Base-by-base conservation (phyloP, 352 stramenopile species). In the Phytophthora meadii region DNA sequence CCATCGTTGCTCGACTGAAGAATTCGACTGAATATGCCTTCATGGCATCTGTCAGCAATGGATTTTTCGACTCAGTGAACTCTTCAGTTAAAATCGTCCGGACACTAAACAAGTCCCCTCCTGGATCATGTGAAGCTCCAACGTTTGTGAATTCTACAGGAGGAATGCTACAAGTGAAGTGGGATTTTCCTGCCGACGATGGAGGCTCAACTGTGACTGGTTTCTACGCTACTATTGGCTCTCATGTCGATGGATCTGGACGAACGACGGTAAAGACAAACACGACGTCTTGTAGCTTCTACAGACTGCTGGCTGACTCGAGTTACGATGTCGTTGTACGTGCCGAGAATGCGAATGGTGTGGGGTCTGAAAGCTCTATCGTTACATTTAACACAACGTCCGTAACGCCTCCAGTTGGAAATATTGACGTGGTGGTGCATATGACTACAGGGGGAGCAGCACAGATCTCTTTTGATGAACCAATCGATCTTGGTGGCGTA, bases 391-490 rank as follows among this genome's bases (percentile, higher is more conserved):
- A 45, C 7, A 89, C 84, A 1, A 68, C 46, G 2, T 11, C 41
- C 3, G 73, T 56, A 6, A 73, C 81, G 7, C 47, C 72, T 10
- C 78, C 84, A 0, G 25, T 52, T 5, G 77, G 79, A 0, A 7
- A 47, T 3, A 82, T 88, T 11, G 28, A 53, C 0, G 72, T 88
- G 10, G 61, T 19, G 22, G 45, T 83, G 2, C 14, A 65, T 5
- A 44, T 36, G 17, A 68, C 67, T 0, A 90, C 76, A 0, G 81
- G 84, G 9, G 84, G 84, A 5, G 84, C 79, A 24, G 76, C 72
- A 4, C 10, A 57, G 17, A 76, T 92, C 22, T 54, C 51, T 2
- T 88, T 92, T 56, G 74, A 77, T n/a, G 76, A 86, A 9, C 84
- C 84, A 0, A 39, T 73, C 0, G 84, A 92, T 44, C 47, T 89